Evolutionary conservation across 1,284 basidiomycete genomes (phyloP).

Genomic region (Ustilago esculenta): DNA sequence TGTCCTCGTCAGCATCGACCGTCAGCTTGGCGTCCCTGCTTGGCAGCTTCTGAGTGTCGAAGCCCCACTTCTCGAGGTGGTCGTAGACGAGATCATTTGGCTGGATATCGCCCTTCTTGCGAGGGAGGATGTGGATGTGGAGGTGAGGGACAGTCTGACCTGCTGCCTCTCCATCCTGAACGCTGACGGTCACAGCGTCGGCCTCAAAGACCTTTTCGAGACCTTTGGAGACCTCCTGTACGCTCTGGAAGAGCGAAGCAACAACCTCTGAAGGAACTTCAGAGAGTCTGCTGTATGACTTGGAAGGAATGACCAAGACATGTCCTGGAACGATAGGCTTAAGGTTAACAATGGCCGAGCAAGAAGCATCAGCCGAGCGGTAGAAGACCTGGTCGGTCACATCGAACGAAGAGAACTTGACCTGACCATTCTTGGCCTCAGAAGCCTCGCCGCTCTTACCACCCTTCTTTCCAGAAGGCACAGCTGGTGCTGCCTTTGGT

Average conservation of each 20-base stretch:
- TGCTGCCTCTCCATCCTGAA: conserved; percentile 62
- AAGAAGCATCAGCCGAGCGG: conserved; percentile 19
- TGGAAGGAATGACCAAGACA: conserved; percentile 60
- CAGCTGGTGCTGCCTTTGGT: conserved; percentile 28
- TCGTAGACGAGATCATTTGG: conserved; percentile 61
- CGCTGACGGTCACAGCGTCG: conserved; percentile 57
- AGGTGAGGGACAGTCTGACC: conserved; percentile 62
- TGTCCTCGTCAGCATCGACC: conserved; percentile 52
- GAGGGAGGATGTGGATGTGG: conserved; percentile 65
- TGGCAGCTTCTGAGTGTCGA: conserved; percentile 39
- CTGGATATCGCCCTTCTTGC: conserved; percentile 56
- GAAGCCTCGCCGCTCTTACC: background rate
- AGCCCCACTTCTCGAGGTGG: conserved; percentile 51
- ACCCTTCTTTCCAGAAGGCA: conserved; percentile 5
- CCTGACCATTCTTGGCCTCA: conserved; percentile 1
- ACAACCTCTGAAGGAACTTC: conserved; percentile 48
- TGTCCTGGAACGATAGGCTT: conserved; percentile 65
- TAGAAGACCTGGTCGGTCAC: conserved; percentile 54
- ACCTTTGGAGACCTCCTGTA: conserved; percentile 50
- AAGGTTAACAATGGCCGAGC: conserved; percentile 61
- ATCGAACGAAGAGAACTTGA: conserved; percentile 49
- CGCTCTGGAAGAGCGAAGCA: conserved; percentile 51
- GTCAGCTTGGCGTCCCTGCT: conserved; percentile 12
- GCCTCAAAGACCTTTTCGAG: conserved; percentile 55
- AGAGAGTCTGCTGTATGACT: conserved; percentile 45